phyloP scores from a whole-genome alignment of 306 rosid species.

The Lathyrus aphaca region DNA sequence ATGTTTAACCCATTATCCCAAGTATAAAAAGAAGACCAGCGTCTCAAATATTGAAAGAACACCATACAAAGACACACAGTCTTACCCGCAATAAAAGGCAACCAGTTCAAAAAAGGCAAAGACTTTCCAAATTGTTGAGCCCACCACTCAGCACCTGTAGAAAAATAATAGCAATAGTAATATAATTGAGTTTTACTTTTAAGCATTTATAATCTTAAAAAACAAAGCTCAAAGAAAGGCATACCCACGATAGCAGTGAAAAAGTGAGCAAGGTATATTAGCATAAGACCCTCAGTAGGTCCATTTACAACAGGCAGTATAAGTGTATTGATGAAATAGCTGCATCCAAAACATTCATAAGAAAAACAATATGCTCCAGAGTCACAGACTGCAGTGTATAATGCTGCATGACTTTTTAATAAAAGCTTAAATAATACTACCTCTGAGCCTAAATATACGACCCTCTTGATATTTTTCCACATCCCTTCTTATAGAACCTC shows the following conservation, averaged over 20 bases:
- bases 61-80: constrained; percentile 5
- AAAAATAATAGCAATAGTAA: constrained; percentile 11
- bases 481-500: not conserved
- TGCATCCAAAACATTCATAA: constrained; percentile 52
- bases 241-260: constrained; percentile 90
- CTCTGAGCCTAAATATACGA: not conserved
- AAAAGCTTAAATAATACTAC: not conserved
- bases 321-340: constrained; percentile 88
- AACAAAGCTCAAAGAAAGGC: constrained; percentile 31
- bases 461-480: not conserved
- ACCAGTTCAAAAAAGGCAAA: constrained; percentile 75
- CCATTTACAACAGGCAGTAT: constrained; percentile 89
- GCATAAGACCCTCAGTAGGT: constrained; percentile 96
- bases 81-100: constrained; percentile 72
- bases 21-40: constrained; percentile 13
- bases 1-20: constrained; percentile 25
- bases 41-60: constrained; percentile 25
- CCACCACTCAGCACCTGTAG: constrained; percentile 96
- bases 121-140: constrained; percentile 72
- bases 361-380: constrained; percentile 36
- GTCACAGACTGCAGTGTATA: no score
- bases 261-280: constrained; percentile 70
- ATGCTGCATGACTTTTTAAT: not conserved
- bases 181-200: constrained; percentile 24
- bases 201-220: constrained; percentile 7